Base-by-base conservation (phyloP, 2,329 filamentous ascomycete genomes). In the Monilinia vaccinii-corymbosi region DNA sequence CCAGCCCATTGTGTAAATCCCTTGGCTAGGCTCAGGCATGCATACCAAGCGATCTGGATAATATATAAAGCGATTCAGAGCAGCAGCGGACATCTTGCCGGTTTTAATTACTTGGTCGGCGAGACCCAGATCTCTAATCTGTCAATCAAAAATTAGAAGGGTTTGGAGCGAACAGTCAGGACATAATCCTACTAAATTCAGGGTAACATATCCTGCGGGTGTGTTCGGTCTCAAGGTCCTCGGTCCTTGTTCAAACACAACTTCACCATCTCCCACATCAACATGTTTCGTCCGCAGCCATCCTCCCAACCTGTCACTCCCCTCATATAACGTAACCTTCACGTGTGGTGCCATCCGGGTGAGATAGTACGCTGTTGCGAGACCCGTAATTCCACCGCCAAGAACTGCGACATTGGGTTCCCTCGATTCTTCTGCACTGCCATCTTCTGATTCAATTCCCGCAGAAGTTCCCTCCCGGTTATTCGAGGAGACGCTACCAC, bases 181-280 rank as follows among this genome's bases (percentile, higher is more conserved):
- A 46, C 28, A 48, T 18, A 11, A 36, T 21, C 44, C 23, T 64
- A 69, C 60, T 63, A 69, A 62, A 45, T 65, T 63, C 48, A 65
- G 48, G 10, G 64, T 69, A 44, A 69, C 64, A 34, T 64, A 46
- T 13, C 65, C 68, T 60, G 65, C 58, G 31, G 65, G 55, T 4
- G 61, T 60, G 46, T 58, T 51, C n/a, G 69, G 67, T 46, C 70
- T 55, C 34, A 73, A 57, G 6, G 70, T 72, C 68, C 93, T 82
- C 25, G 94, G 89, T 0, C 93, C 94, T 66, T 84, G 82, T 75
- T 99, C 93, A 69, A 97, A 91, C 32, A 89, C 74, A 38, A 96
- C 81, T 3, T 79, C 78, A 18, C 83, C 88, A 42, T 80, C 78
- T 5, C 75, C 71, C 16, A 88, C 81, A 1, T 81, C 73, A 14